Base-by-base conservation (phyloP, 78 protist species). In the Pigoraptor vietnamica region DNA sequence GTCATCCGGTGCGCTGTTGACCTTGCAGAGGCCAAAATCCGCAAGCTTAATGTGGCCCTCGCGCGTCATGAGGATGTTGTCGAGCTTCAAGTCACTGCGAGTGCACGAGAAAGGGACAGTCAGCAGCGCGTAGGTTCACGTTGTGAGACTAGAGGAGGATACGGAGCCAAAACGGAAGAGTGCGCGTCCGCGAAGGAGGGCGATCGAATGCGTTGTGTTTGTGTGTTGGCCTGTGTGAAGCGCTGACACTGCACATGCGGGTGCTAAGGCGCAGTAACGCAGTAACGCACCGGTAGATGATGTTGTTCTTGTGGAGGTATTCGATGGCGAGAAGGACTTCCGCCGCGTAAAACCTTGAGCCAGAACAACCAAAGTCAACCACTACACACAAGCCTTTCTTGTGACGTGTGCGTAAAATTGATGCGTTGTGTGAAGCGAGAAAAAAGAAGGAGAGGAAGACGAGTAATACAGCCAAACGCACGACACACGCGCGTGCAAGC, bases 21-120 rank as follows among this genome's bases (percentile, higher is more conserved):
- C 92, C 94, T 98, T 98, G 48, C 98, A 94, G 23, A 98, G 96
- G 14, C 99, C 99, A 79, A 96, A 98, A 84, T 98, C 99, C 0
- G 99, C 97, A 23, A 98, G 33, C 83, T 33, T 40, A 89, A 97
- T 94, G 90, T 97, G 96, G 0, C 98, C 97, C 10, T 95, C 95
- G 0, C 14, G 34, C 33, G 90, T 95, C 29, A 97, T 92, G 10
- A 97, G 93, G 40, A 97, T 34, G 81, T 97, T 97, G 90, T 97
- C 98, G 24, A 96, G 97, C 90, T 97, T 97, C 39, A 97, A 89
- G 84, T 96, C 98, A 29, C 97, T 55, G 39, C 10, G 1, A 19
- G 84, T n/a, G n/a, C 36, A 91, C 86, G 0, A 84, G n/a, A n/a
- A n/a, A n/a, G n/a, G n/a, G n/a, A n/a, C n/a, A n/a, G n/a, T n/a